Evolutionary conservation across 495 filamentous ascomycete genomes (phyloP), one percentile per base, ranked within the genome.

Genomic region (Hypoxylon trugodes): DNA sequence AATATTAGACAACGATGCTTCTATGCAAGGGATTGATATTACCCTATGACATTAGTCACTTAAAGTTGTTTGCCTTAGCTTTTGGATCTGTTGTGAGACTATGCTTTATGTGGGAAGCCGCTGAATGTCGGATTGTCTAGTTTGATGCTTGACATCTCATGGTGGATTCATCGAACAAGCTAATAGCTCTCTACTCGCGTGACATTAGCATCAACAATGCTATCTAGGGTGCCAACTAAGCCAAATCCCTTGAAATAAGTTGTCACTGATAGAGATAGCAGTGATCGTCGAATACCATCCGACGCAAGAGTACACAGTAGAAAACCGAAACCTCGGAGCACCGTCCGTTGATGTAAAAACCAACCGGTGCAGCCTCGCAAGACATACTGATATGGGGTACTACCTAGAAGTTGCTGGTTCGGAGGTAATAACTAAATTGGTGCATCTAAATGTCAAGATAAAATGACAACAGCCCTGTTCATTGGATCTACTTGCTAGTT

Each of bases 401-500:
- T 35, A 16, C 18, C 36, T 16, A 26, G 26, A 40, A 16, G 26
- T 19, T 51, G 6, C 40, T 57, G 22, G 15, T 62, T 55, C 42
- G 43, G 38, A 9, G 25, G 4, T 22, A 36, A 49, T 24, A 24
- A 42, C 19, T 51, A 32, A 24, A 37, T 15, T 30, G 48, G 47
- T 21, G 19, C n/a, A n/a, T n/a, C 37, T 13, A 35, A 6, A 33
- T 12, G 37, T 3, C 51, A 13, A 40, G 46, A 38, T 47, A 15
- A 15, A 28, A 46, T 36, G 25, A 32, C n/a, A 16, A 43, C 26
- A 15, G 19, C 9, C 30, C 18, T 28, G 47, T 37, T 49, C 47
- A 54, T 62, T 61, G 58, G 64, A 38, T 36, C 24, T 35, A 4
- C 8, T 42, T 36, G 15, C 64, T 47, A 22, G 15, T 62, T 67